Evolutionary conservation across 768 basidiomycete genomes (phyloP).

Genomic region (Saitozyma podzolica): DNA sequence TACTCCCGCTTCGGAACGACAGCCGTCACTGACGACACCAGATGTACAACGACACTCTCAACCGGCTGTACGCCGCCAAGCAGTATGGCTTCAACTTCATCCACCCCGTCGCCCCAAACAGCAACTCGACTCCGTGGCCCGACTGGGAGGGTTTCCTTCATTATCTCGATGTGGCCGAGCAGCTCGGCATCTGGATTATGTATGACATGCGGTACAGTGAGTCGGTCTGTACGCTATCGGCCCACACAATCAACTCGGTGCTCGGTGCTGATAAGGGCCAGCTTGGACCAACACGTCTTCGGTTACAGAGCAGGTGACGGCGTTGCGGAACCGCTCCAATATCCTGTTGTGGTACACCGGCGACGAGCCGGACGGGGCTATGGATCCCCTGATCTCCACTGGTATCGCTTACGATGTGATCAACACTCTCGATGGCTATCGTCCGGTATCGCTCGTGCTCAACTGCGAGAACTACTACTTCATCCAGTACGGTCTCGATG

Average conservation of each 20-base stretch:
- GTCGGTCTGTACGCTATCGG: conserved; percentile 1
- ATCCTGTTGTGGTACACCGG: conserved; percentile 67
- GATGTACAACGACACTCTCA: neutral
- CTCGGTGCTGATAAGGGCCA: conserved; percentile 48
- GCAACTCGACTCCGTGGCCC: conserved; percentile 3
- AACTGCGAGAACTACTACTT: conserved; percentile 70
- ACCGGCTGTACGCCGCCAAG: conserved; percentile 9
- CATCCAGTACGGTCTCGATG: conserved; percentile 59
- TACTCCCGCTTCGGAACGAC: neutral
- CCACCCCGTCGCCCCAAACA: conserved; percentile 63
- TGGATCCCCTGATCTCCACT: conserved; percentile 67
- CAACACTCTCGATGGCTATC: conserved; percentile 60
- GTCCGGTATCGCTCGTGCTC: conserved; percentile 64
- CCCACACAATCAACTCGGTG: neutral
- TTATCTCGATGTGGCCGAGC: conserved; percentile 59
- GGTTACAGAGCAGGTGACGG: conserved; percentile 68
- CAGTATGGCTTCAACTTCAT: conserved; percentile 58
- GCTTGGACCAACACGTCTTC: conserved; percentile 67
- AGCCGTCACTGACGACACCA: conserved; percentile 3
- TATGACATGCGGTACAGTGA: conserved; percentile 72
- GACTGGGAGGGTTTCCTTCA: conserved; percentile 53
- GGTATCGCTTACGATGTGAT: conserved; percentile 57
- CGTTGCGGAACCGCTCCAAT: conserved; percentile 67
- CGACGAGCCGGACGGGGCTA: conserved; percentile 60
- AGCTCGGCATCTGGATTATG: conserved; percentile 70